These are phyloP conservation scores for Xylaria grammica DNA, from an alignment of 495 filamentous ascomycete genomes.

Conservation along the genomic window DNA sequence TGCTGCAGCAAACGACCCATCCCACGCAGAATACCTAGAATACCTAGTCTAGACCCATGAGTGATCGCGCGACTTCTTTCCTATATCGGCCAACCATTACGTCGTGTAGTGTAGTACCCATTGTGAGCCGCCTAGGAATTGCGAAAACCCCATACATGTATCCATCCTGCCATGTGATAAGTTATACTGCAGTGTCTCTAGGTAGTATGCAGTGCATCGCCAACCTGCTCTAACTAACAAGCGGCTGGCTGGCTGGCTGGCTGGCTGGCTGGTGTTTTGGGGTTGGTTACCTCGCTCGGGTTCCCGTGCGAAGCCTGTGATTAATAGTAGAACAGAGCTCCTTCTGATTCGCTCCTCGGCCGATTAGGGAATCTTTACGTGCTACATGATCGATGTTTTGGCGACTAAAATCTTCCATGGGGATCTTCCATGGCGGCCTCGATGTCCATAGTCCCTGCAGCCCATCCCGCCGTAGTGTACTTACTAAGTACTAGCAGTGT, in stretches of 20 bases:
- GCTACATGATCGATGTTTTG: background rate
- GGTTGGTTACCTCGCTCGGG: no score
- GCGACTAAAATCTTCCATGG: background rate
- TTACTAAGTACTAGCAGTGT: background rate
- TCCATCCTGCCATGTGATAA: no score
- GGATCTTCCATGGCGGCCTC: no score
- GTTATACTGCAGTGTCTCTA: background rate
- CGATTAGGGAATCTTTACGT: no score
- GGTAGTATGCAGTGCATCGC: no score
- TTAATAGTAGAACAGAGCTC: no score
- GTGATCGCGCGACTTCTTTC: conserved; percentile 19
- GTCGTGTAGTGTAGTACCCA: no score
- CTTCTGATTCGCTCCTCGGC: background rate
- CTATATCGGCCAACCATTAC: background rate
- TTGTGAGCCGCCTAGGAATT: conserved; percentile 3
- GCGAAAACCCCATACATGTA: background rate
- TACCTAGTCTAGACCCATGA: background rate
- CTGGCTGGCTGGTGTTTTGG: background rate
- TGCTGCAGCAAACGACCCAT: no score
- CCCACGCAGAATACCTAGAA: background rate
- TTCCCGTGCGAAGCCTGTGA: background rate
- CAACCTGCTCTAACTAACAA: background rate
- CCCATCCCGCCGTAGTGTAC: no score
- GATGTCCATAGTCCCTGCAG: no score
- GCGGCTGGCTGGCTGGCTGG: background rate